phyloP scores from a whole-genome alignment of 2,329 filamentous ascomycete species.

The Colletotrichum cuscutae region DNA sequence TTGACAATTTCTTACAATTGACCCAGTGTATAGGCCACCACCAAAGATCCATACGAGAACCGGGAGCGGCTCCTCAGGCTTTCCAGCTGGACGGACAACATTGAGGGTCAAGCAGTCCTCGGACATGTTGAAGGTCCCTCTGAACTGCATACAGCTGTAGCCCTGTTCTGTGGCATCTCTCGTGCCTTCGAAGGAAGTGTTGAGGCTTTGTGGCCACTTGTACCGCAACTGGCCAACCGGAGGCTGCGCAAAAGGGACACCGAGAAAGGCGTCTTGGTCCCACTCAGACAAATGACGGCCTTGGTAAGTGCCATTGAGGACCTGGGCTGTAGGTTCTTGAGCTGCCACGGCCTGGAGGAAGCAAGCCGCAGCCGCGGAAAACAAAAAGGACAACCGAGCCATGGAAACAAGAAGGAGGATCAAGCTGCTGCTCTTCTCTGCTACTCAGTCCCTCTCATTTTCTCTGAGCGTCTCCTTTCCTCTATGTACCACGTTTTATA shows the following conservation, averaged over 20 bases:
- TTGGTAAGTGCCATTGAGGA: conserved; percentile 46
- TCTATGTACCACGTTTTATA: conserved; percentile 14
- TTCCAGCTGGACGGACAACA: conserved; percentile 52
- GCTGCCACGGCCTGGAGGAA: conserved; percentile 4
- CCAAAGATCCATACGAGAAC: conserved; percentile 68
- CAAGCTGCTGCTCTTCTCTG: background rate
- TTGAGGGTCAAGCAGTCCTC: conserved; percentile 60
- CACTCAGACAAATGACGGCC: conserved; percentile 46
- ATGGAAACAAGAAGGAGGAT: background rate
- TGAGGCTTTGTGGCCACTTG: conserved; percentile 48
- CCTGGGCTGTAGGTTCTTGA: conserved; percentile 35
- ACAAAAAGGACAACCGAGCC: conserved; percentile 10
- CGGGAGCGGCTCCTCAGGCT: conserved; percentile 46
- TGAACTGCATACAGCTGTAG: conserved; percentile 59
- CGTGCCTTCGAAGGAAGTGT: conserved; percentile 50
- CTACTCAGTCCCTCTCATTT: background rate
- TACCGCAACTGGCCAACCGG: conserved; percentile 49
- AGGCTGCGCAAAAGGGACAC: conserved; percentile 48
- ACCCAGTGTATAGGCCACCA: conserved; percentile 63
- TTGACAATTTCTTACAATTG: conserved; percentile 40
- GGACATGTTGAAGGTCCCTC: conserved; percentile 51
- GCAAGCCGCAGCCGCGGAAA: conserved; percentile 20
- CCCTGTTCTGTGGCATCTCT: conserved; percentile 54
- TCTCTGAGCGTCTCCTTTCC: background rate
- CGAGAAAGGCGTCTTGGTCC: conserved; percentile 53